Base-by-base conservation (phyloP, 495 filamentous ascomycete species). In the Xylaria flabelliformis region DNA sequence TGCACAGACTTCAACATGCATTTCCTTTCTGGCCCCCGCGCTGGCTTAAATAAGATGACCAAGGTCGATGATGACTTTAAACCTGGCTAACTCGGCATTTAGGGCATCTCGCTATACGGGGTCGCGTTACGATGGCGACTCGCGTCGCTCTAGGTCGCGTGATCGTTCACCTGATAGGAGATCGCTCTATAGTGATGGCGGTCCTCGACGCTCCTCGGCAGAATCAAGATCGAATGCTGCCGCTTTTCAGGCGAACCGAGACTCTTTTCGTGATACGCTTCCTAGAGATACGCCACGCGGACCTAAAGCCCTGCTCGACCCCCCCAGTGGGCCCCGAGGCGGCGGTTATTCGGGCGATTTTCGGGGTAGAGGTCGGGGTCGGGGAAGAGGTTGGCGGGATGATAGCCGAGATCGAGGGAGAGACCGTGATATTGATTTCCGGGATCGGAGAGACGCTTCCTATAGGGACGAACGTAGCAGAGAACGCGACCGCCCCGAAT, bases 251-350 rank as follows among this genome's bases (percentile, higher is more conserved):
- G 76, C 84, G 7, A 83, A 84, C 71, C 82, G 89, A 71, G 83
- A 88, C 70, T 73, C 77, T 13, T 87, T 87, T 64, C 81, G 84
- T 46, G 82, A 85, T 58, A 72, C 80, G 3, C 67, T 83, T 8
- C 79, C 79, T 9, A 80, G 83, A 67, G 83, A 85, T 41, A 90
- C 92, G 0, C 92, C 92, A 2, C 84, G 91, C 46, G 92, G 89
- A 4, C 92, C 92, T 0, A 92, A 91, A 77, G 92, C 90, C 9
- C 76, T 91, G 67, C 83, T 91, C 26, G 91, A 93, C 74, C 80
- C 89, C 4, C 88, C 90, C 41, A 87, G 88, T 74, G 90, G 90
- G 7, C 85, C 86, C 9, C 80, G 87, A 21, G 85, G 84, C 39
- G 83, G 83, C 12, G 81, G 83, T 0, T 87, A 83, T 70, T 78